phyloP scores from a whole-genome alignment of 2,329 filamentous ascomycete species.

The Tolypocladium ophioglossoides region DNA sequence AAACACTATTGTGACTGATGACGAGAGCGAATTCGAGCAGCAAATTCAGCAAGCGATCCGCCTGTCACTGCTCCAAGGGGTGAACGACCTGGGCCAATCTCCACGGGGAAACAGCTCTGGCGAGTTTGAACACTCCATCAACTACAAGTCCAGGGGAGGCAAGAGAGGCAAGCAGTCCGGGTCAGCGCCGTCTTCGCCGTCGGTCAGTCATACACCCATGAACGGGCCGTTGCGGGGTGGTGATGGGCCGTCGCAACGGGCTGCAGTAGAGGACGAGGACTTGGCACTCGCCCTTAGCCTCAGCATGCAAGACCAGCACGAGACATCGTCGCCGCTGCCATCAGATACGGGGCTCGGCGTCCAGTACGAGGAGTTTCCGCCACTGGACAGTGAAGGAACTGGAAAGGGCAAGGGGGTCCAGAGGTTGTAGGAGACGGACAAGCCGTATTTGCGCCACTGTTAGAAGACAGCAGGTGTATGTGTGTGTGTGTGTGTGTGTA shows the following conservation, averaged over 20 bases:
- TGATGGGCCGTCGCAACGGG: conserved; percentile 8
- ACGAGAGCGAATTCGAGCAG: conserved; percentile 46
- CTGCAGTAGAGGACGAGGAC: conserved; percentile 37
- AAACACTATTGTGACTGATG: conserved; percentile 12
- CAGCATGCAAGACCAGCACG: conserved; percentile 46
- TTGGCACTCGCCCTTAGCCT: conserved; percentile 49
- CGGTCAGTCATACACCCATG: conserved; percentile 24
- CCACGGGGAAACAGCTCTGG: conserved; percentile 33
- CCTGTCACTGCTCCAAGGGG: conserved; percentile 47
- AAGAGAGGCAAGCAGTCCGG: conserved; percentile 29
- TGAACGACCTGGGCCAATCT: conserved; percentile 35
- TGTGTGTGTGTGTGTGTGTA: background rate
- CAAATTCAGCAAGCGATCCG: conserved; percentile 54
- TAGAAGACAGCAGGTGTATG: background rate
- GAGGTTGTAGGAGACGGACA: conserved; percentile 13
- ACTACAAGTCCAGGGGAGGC: conserved; percentile 30
- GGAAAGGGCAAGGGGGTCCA: conserved; percentile 32
- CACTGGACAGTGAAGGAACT: conserved; percentile 26
- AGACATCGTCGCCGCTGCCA: conserved; percentile 6
- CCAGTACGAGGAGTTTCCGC: conserved; percentile 28
- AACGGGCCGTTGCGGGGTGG: conserved; percentile 10
- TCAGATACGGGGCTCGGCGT: conserved; percentile 4
- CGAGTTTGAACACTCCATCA: conserved; percentile 42
- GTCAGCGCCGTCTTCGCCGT: conserved; percentile 21
- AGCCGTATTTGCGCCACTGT: background rate